A percentile compares a stretch with the other conserved stretches of the same genome.
These are phyloP conservation scores for Xylaria sp. DNA, from an alignment of 2,329 filamentous ascomycete genomes.

Conservation along the genomic window DNA sequence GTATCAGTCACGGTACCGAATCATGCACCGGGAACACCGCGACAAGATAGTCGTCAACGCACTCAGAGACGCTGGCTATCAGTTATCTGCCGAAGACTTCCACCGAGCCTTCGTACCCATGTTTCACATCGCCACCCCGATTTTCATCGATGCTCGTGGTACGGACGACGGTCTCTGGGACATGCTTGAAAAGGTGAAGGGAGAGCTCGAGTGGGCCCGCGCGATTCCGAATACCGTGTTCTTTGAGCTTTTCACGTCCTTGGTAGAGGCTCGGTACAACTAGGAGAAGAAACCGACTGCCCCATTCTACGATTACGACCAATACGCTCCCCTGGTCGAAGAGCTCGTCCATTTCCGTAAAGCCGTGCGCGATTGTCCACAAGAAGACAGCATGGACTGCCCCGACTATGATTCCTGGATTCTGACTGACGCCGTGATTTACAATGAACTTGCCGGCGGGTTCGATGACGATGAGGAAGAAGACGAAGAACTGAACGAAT, in stretches of 20 bases:
- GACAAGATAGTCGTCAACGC: constrained; percentile 10
- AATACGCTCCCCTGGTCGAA: constrained; percentile 3
- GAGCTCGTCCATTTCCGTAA: constrained; percentile 16
- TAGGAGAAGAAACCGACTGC: constrained; percentile 12
- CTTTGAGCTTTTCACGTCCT: constrained; percentile 21
- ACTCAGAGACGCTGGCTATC: constrained; percentile 2
- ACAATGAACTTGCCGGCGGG: constrained; percentile 15
- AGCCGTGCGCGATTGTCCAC: constrained; percentile 19
- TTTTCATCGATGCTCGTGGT: constrained; percentile 16
- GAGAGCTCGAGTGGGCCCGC: constrained; percentile 22
- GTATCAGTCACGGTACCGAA: background rate
- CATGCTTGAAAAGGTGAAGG: constrained; percentile 14
- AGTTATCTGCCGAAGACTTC: background rate
- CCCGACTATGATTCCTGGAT: constrained; percentile 21
- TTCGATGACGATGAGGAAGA: constrained; percentile 21
- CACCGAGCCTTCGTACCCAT: constrained; percentile 10
- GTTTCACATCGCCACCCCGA: constrained; percentile 22
- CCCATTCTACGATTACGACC: constrained; percentile 6
- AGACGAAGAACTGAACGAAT: background rate
- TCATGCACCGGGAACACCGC: background rate
- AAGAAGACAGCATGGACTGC: background rate
- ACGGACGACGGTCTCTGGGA: constrained; percentile 23
- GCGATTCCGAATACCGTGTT: constrained; percentile 9
- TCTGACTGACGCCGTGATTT: constrained; percentile 12
- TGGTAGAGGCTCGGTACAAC: constrained; percentile 17